Evolutionary conservation across 2,329 filamentous ascomycete genomes (phyloP).

Genomic region (Cordyceps militaris): DNA sequence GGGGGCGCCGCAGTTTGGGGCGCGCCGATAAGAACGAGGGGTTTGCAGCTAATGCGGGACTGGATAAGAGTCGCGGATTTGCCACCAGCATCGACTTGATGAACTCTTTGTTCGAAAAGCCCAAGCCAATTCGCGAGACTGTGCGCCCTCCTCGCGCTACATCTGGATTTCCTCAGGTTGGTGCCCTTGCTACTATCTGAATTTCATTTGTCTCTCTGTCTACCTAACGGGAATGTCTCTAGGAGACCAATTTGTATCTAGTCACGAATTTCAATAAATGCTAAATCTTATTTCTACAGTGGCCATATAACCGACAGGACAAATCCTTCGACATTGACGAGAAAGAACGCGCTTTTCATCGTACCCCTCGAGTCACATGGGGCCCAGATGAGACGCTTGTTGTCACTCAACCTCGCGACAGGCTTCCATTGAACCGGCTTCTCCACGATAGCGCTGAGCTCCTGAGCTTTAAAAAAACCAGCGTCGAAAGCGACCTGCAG

Average conservation of each 20-base stretch:
- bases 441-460: slow-evolving; percentile 23
- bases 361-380: slow-evolving; percentile 73
- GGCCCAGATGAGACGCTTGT: slow-evolving; percentile 66
- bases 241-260: slow-evolving; percentile 25
- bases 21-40: slow-evolving; percentile 24
- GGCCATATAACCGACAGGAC: slow-evolving; percentile 74
- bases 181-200: slow-evolving; percentile 45
- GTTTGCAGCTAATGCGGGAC: slow-evolving; percentile 21
- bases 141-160: slow-evolving; percentile 43
- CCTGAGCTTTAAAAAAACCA: slow-evolving; percentile 29
- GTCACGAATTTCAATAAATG: slow-evolving; percentile 27
- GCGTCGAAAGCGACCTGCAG: slow-evolving; percentile 55
- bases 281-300: slow-evolving; percentile 55
- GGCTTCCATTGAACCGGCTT: slow-evolving; percentile 32
- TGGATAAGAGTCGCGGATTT: slow-evolving; percentile 58
- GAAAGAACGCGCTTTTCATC: slow-evolving; percentile 61
- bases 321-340: slow-evolving; percentile 61
- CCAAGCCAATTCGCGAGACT: slow-evolving; percentile 51
- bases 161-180: slow-evolving; percentile 81
- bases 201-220: slow-evolving; percentile 14
- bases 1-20: slow-evolving; percentile 25
- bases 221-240: slow-evolving; percentile 5
- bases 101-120: slow-evolving; percentile 83
- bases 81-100: slow-evolving; percentile 90
- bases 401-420: slow-evolving; percentile 36